A percentile compares a stretch with the other conserved stretches of the same genome.
phyloP scores from a whole-genome alignment of 345 rosid species.

The Populus davidiana region DNA sequence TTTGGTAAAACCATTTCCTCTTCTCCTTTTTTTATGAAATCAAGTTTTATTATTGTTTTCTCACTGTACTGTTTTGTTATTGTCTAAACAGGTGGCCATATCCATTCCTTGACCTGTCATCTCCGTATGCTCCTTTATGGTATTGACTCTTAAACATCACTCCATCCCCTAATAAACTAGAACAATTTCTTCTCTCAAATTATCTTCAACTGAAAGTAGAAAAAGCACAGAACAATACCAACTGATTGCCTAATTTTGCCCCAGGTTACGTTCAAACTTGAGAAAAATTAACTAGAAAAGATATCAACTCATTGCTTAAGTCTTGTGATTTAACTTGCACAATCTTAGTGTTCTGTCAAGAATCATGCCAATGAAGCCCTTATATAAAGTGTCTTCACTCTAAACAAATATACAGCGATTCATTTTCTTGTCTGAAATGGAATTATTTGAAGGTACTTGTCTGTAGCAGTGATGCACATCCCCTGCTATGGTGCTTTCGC shows the following conservation, averaged over 20 bases:
- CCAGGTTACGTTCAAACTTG: neutral
- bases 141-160: constrained; percentile 24
- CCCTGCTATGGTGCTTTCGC: constrained; percentile 77
- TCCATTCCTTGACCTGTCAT: constrained; percentile 89
- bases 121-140: constrained; percentile 85
- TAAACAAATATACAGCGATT: neutral
- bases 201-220: too few relatives aligned
- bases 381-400: neutral
- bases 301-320: neutral
- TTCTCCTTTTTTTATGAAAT: neutral
- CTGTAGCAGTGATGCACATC: constrained; percentile 80
- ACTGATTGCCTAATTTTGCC: neutral
- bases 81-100: constrained; percentile 86
- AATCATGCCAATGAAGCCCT: neutral
- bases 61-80: neutral
- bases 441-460: constrained; percentile 60
- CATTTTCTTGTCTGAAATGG: neutral
- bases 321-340: neutral
- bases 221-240: too few relatives aligned
- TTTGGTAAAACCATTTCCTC: constrained; percentile 48
- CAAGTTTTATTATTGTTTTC: neutral
- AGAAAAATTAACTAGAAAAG: neutral
- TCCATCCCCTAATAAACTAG: neutral
- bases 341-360: neutral
- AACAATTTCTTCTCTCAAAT: too few relatives aligned